Evolutionary conservation across 208 protist genomes (phyloP), one percentile per base, ranked within the genome.

Genomic region (Acanthamoeba sp.): DNA sequence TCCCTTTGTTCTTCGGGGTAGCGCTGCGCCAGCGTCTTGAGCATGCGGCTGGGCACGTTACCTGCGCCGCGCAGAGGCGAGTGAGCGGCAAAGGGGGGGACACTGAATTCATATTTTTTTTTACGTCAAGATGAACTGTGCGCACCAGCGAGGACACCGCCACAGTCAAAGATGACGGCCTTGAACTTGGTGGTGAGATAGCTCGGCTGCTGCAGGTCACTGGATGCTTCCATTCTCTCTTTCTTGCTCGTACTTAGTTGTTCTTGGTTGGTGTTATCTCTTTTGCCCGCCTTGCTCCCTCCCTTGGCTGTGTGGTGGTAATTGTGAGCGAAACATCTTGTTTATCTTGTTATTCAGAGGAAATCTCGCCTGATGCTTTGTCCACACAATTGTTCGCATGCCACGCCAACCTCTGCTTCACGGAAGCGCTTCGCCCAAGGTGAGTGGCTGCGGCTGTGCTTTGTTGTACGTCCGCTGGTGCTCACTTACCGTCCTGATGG

Each of bases 91-190:
- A 50, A 50, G 45, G 45, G 45, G 45, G 48, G 48, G 48, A 16
- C n/a, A n/a, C n/a, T n/a, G n/a, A n/a, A n/a, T n/a, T n/a, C n/a
- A n/a, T n/a, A 0, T 52, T 2, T 12, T 16, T 52, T n/a, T n/a
- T 52, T 18, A 52, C 14, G 27, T 78, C 29, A 12, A 42, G 16
- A n/a, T 0, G 29, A 38, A 40, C 12, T 36, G 20, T 27, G 20
- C 69, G 69, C 38, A 78, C 69, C 69, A 34, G 48, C 80, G 34
- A 89, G 80, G 22, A 89, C 80, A 12, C 80, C 80, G 29, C 80
- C 80, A 89, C 80, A 89, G 80, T 89, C 80, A 89, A 89, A 89
- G 27, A 89, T 62, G 80, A 89, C 48, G 22, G 45, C 80, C 38
- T 34, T 50, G n/a, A 89, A 59, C 80, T 89, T 55, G 27, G 80